Evolutionary conservation across 164 flowering plant species (phyloP).

Genomic region (Pachysandra terminalis): DNA sequence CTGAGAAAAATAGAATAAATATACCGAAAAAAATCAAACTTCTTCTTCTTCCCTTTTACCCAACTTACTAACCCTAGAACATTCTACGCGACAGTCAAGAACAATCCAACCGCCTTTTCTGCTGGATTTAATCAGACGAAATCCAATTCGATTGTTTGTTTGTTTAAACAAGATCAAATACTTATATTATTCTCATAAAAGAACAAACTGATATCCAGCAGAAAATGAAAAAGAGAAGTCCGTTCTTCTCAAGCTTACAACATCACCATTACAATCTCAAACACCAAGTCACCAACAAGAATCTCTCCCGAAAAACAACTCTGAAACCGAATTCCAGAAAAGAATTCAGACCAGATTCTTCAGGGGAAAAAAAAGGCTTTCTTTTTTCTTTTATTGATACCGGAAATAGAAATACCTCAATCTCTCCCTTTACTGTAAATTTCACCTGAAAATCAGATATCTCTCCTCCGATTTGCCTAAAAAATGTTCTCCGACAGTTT

Average conservation of each 20-base stretch:
- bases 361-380: background rate
- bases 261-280: background rate
- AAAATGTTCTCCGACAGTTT: background rate
- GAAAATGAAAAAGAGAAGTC: background rate
- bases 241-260: background rate
- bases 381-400: background rate
- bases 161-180: background rate
- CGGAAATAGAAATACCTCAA: background rate
- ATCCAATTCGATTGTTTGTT: background rate
- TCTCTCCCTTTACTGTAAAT: background rate
- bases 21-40: background rate
- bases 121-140: background rate
- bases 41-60: background rate
- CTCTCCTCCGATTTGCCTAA: background rate
- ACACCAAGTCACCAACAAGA: background rate
- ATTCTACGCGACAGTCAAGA: background rate
- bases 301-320: background rate
- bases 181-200: background rate
- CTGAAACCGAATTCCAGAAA: background rate
- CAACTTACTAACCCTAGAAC: background rate
- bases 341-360: background rate
- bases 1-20: background rate
- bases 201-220: background rate
- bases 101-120: background rate
- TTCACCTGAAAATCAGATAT: background rate